Base-by-base conservation (phyloP, 2,329 filamentous ascomycete genomes). In the Myriosclerotinia curreyana region DNA sequence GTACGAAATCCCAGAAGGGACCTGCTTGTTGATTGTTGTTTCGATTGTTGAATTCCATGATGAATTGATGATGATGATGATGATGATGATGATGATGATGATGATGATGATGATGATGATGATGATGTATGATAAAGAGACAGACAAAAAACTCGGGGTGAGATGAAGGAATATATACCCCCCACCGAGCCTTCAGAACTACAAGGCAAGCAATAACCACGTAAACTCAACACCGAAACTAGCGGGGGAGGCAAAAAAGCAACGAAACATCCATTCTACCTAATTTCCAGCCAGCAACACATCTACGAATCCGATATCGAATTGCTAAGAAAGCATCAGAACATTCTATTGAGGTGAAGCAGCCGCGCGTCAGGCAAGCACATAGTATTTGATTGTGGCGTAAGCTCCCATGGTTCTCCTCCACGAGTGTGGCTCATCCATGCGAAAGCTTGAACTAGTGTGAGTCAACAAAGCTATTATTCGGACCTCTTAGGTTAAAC, bases 1-100 rank as follows among this genome's bases (percentile, higher is more conserved):
- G 66, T 48, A 71, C 59, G 50, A 71, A 74, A 56, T 72, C 70
- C 72, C 72, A 74, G 44, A 74, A 74, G 28, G 71, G 67, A 63
- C 64, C 60, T 67, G 55, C 25, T 60, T 51, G 40, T 51, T 64
- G 55, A 49, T 54, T 53, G 31, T 42, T 64, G 22, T 38, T 73
- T 64, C 71, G 69, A 59, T 71, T 70, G 64, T 71, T 71, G 66
- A 72, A 72, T 67, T 70, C 69, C 71, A 73, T 73, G 48, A 55
- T 70, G 61, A 54, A 46, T 59, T 69, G 50, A 62, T 67, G 51
- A 65, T 60, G 60, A 64, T 66, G 49, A 38, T 50, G n/a, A n/a
- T n/a, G n/a, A n/a, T n/a, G n/a, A n/a, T n/a, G n/a, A n/a, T n/a
- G n/a, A n/a, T n/a, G n/a, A n/a, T n/a, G n/a, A n/a, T n/a, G n/a